phyloP scores from a whole-genome alignment of 495 filamentous ascomycete genomes.

The Daldinia concentrica region DNA sequence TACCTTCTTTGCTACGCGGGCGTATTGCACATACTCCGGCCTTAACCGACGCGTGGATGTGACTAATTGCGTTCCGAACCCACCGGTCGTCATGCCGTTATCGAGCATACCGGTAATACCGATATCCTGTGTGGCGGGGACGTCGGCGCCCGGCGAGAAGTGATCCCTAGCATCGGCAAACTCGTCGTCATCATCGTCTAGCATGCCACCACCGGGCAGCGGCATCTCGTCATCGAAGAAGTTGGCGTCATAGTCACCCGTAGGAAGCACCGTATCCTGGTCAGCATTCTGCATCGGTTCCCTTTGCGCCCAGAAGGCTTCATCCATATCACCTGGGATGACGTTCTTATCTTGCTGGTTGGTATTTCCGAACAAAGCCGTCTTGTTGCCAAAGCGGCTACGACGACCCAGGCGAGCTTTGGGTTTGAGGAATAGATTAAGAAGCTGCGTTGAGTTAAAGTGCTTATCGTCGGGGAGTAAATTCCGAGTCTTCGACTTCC shows the following conservation, averaged over 20 bases:
- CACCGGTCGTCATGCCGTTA: conserved; percentile 63
- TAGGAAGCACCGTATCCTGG: conserved; percentile 57
- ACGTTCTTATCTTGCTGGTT: conserved; percentile 61
- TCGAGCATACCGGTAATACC: conserved; percentile 60
- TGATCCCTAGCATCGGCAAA: conserved; percentile 94
- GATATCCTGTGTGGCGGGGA: conserved; percentile 52
- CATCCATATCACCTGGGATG: conserved; percentile 82
- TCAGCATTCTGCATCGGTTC: conserved; percentile 54
- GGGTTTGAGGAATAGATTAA: conserved; percentile 93
- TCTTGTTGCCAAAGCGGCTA: conserved; percentile 44
- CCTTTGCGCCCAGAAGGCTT: conserved; percentile 95
- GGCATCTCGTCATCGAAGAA: conserved; percentile 98
- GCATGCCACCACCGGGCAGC: conserved; percentile 72
- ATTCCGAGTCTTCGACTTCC: conserved; percentile 92
- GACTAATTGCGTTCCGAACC: conserved; percentile 93
- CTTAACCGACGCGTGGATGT: conserved; percentile 82
- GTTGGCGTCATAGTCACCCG: conserved; percentile 91
- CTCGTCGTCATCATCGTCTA: conserved; percentile 80
- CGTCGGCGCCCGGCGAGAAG: conserved; percentile 78
- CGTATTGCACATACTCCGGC: conserved; percentile 97
- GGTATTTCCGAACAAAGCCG: conserved; percentile 51
- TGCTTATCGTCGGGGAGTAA: conserved; percentile 97
- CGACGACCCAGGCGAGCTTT: conserved; percentile 75
- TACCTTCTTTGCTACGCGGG: conserved; percentile 97
- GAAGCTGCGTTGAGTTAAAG: conserved; percentile 90